These are phyloP conservation scores for Sporothrix curviconia DNA, from an alignment of 2,329 filamentous ascomycete species.

Conservation along the genomic window DNA sequence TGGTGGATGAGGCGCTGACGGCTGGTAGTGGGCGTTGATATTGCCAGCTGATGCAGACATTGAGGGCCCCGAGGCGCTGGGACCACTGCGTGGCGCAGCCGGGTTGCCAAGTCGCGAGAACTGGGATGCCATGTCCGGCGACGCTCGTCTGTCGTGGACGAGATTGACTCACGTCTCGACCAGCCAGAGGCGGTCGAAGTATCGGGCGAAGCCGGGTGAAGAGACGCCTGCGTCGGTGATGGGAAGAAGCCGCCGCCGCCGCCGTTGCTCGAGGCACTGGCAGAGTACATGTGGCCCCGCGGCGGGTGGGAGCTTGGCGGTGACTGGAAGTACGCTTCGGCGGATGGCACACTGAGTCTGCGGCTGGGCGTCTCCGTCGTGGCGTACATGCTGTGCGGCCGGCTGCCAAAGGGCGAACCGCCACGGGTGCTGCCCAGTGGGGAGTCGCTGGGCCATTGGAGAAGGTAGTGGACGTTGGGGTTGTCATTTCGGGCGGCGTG, in stretches of 20 bases:
- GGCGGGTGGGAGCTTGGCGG: constrained; percentile 27
- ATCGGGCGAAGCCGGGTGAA: constrained; percentile 55
- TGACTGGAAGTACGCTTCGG: constrained; percentile 63
- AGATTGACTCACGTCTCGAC: constrained; percentile 58
- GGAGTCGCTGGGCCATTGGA: constrained; percentile 72
- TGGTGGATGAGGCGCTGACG: constrained; percentile 31
- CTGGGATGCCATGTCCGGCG: constrained; percentile 89
- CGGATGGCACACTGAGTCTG: constrained; percentile 73
- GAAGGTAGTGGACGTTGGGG: constrained; percentile 77
- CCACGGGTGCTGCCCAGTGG: constrained; percentile 60
- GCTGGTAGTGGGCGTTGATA: constrained; percentile 50
- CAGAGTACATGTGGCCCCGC: constrained; percentile 45
- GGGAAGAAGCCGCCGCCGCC: constrained; percentile 38
- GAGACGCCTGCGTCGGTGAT: constrained; percentile 39
- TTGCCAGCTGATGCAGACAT: neutral
- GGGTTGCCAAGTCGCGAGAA: constrained; percentile 50
- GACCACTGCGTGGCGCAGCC: constrained; percentile 18
- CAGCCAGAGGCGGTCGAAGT: constrained; percentile 52
- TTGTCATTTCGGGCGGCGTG: constrained; percentile 70
- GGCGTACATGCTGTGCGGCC: constrained; percentile 65
- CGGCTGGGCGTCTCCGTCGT: constrained; percentile 61
- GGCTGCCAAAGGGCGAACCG: constrained; percentile 66
- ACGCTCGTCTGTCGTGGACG: constrained; percentile 61
- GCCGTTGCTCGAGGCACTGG: constrained; percentile 49
- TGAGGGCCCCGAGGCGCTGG: neutral